Base-by-base conservation (phyloP, 1,284 basidiomycete species). In the Cryptococcus sp. region DNA sequence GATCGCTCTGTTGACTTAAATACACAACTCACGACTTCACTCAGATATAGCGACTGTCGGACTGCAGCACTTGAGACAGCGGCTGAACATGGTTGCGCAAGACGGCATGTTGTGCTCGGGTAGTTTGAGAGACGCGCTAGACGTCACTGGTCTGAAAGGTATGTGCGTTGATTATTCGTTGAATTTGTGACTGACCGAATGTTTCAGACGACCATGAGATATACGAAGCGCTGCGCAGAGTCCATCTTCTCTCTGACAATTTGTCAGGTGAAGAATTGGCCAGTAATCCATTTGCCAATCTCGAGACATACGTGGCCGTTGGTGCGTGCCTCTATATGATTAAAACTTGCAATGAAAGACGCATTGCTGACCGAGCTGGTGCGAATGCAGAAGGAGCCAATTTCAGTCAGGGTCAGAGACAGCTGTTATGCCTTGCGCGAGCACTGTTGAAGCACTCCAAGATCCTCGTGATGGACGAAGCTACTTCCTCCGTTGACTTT, bases 401-500 rank as follows among this genome's bases (percentile, higher is more conserved):
- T 68, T 90, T 86, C 71, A 86, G 84, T 63, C 86, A 86, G 11
- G 90, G 90, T 15, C 88, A 93, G 76, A 84, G 88, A 62, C 89
- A 91, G 67, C 80, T 91, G 16, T 79, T 91, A 8, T 87, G 88
- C 17, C 79, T 91, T 1, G 87, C 86, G 62, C 80, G 88, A 48
- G 88, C 88, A 0, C 77, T 91, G 25, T 82, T 89, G 38, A 88
- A 88, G 78, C 82, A 84, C 54, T 87, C 86, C 66, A 83, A 82
- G 16, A 83, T 90, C 54, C 85, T 91, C 49, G 81, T 91, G 22
- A 81, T 90, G 66, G 86, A 80, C 83, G 71, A 78, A 56, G 89
- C 89, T 0, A 91, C 90, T 0, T 89, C 88, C n/a, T 89, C 83
- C 50, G 88, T 92, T 19, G 91, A 93, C 64, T 85, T 88, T 25